phyloP scores from a whole-genome alignment of 2,329 filamentous ascomycete species.

The Fusarium sp. region DNA sequence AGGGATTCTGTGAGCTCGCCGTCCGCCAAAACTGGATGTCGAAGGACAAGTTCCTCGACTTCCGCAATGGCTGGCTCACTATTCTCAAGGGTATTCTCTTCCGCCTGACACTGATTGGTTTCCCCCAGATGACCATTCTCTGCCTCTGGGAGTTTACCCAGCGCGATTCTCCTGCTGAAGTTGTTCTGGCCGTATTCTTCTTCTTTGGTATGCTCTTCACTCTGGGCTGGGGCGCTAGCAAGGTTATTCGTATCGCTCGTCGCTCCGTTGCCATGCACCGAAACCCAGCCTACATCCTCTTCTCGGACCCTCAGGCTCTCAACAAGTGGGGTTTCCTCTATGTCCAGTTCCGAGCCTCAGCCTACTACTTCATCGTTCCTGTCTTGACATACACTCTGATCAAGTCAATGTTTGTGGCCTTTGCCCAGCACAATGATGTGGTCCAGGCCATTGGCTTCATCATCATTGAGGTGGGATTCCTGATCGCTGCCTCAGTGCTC shows the following conservation, averaged over 20 bases:
- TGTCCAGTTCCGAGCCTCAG: conserved; percentile 94
- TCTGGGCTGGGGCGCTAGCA: conserved; percentile 88
- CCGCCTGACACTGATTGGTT: conserved; percentile 90
- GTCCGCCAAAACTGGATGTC: conserved; percentile 85
- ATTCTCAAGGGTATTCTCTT: conserved; percentile 95
- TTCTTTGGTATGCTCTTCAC: conserved; percentile 85
- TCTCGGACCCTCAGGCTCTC: conserved; percentile 92
- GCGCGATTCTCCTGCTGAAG: conserved; percentile 86
- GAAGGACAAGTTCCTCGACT: conserved; percentile 89
- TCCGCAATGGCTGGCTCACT: conserved; percentile 94
- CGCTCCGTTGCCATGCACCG: conserved; percentile 93
- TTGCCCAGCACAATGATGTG: conserved; percentile 79
- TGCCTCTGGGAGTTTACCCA: conserved; percentile 95
- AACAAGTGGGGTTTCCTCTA: conserved; percentile 99
- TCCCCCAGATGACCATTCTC: conserved; percentile 90
- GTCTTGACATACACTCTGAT: conserved; percentile 84
- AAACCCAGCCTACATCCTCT: conserved; percentile 97
- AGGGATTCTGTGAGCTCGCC: conserved; percentile 83
- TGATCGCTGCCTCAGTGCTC: conserved; percentile 84
- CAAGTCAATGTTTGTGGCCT: conserved; percentile 91
- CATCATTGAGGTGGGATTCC: conserved; percentile 83
- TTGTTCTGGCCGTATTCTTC: conserved; percentile 91
- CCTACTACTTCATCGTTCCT: conserved; percentile 95
- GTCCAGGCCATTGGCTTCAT: conserved; percentile 88
- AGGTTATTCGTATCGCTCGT: conserved; percentile 90